These are phyloP conservation scores for Tolypocladium guangdongense DNA, from an alignment of 2,329 filamentous ascomycete species.

Conservation along the genomic window DNA sequence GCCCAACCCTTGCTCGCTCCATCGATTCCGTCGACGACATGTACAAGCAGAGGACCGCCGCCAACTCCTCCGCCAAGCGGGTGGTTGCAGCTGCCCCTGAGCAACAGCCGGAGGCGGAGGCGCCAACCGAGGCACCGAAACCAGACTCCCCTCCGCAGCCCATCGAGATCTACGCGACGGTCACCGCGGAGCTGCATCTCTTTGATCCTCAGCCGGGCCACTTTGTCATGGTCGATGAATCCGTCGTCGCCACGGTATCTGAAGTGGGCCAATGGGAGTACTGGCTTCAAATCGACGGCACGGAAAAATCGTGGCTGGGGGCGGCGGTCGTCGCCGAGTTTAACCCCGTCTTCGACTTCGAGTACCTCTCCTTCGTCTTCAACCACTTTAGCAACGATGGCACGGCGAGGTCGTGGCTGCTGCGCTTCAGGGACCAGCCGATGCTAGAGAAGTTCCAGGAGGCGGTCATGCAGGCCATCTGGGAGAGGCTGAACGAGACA, in stretches of 20 bases:
- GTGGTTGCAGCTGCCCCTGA: conserved; percentile 21
- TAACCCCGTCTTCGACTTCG: conserved; percentile 97
- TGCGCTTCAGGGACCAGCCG: conserved; percentile 78
- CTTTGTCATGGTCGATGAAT: conserved; percentile 69
- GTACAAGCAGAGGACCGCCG: conserved; percentile 34
- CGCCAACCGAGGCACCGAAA: conserved; percentile 12
- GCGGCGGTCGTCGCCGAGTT: conserved; percentile 80
- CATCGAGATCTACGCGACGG: conserved; percentile 61
- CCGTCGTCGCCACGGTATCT: conserved; percentile 67
- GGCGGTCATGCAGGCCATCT: conserved; percentile 87
- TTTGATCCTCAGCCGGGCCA: conserved; percentile 84
- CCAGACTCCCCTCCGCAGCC: conserved; percentile 44
- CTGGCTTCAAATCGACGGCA: conserved; percentile 77
- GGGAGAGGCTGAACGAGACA: conserved; percentile 89
- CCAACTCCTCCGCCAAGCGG: conserved; percentile 37
- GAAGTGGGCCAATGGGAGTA: conserved; percentile 91
- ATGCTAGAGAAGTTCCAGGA: conserved; percentile 82
- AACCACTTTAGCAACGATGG: conserved; percentile 88
- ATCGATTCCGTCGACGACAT: conserved; percentile 48
- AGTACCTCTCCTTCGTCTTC: conserved; percentile 98
- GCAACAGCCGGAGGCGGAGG: conserved; percentile 20
- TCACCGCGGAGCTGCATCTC: conserved; percentile 77
- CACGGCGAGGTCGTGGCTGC: conserved; percentile 86
- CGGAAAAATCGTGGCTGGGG: conserved; percentile 74
- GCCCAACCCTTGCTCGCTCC: conserved; percentile 42